phyloP scores from a whole-genome alignment of 768 basidiomycete genomes.

The Suillus occidentalis region DNA sequence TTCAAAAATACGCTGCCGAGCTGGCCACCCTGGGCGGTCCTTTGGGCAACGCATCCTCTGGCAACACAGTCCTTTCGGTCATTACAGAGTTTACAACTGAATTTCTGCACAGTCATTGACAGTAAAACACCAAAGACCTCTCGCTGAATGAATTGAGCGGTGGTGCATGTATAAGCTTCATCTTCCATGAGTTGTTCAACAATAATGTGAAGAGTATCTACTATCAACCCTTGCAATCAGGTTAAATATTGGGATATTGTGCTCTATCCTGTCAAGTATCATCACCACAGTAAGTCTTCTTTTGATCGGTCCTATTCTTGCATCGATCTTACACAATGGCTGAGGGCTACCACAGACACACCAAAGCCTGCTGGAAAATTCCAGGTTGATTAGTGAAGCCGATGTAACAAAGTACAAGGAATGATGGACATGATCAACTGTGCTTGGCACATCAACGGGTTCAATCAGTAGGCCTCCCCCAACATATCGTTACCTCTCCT shows the following conservation, averaged over 20 bases:
- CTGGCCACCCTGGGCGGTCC: constrained; percentile 83
- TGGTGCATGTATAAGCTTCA: constrained; percentile 97
- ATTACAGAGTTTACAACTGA: constrained; percentile 95
- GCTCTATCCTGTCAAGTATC: too few relatives aligned
- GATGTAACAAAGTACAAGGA: constrained; percentile 92
- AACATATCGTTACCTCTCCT: too few relatives aligned
- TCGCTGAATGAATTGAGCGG: constrained; percentile 96
- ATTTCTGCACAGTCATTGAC: constrained; percentile 96
- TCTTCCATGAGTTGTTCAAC: constrained; percentile 98
- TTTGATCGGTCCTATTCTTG: constrained; percentile 6
- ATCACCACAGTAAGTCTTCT: background rate
- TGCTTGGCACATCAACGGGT: constrained; percentile 3
- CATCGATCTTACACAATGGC: constrained; percentile 47
- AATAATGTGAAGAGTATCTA: constrained; percentile 91
- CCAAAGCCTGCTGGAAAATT: constrained; percentile 48
- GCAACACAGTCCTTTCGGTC: too few relatives aligned
- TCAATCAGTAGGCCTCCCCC: too few relatives aligned
- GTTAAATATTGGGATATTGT: constrained; percentile 95
- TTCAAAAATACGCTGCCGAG: constrained; percentile 86
- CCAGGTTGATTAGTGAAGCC: constrained; percentile 59
- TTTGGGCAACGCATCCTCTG: too few relatives aligned
- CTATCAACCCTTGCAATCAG: constrained; percentile 99
- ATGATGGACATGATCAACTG: constrained; percentile 10
- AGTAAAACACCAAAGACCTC: constrained; percentile 95
- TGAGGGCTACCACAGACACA: constrained; percentile 49